Conservation (phyloP, 2,329 filamentous ascomycete genomes). For the Venturia pyrina region DNA sequence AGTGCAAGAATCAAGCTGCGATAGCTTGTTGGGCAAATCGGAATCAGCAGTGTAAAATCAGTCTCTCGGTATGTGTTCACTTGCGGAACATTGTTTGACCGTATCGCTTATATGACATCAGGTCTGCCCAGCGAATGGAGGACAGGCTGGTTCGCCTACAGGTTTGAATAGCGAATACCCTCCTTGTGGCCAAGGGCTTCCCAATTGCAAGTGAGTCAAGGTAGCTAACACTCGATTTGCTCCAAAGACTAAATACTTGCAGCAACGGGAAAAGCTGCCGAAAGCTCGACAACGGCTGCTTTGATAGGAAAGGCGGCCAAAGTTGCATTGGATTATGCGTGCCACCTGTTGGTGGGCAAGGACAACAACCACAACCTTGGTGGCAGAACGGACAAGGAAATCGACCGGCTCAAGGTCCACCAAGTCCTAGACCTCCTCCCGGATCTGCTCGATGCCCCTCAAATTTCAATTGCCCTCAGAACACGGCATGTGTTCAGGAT, state of each 20-base stretch:
- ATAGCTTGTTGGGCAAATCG: background rate
- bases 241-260: background rate
- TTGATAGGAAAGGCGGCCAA: background rate
- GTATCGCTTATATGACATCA: background rate
- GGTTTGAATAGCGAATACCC: background rate
- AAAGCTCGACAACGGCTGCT: background rate
- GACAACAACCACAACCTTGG: background rate
- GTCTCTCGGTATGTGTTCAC: background rate
- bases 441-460: background rate
- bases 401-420: background rate
- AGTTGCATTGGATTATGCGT: background rate
- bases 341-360: background rate
- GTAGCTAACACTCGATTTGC: background rate
- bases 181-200: background rate
- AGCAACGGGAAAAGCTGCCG: background rate
- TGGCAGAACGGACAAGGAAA: background rate
- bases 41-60: conserved; percentile 1
- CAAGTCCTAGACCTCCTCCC: background rate
- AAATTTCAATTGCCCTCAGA: background rate
- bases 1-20: conserved; percentile 1
- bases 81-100: background rate
- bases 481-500: background rate
- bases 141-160: background rate
- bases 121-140: background rate
- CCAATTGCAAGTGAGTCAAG: background rate